Conservation (phyloP, 345 rosid genomes). For the Iberis pinnata region DNA sequence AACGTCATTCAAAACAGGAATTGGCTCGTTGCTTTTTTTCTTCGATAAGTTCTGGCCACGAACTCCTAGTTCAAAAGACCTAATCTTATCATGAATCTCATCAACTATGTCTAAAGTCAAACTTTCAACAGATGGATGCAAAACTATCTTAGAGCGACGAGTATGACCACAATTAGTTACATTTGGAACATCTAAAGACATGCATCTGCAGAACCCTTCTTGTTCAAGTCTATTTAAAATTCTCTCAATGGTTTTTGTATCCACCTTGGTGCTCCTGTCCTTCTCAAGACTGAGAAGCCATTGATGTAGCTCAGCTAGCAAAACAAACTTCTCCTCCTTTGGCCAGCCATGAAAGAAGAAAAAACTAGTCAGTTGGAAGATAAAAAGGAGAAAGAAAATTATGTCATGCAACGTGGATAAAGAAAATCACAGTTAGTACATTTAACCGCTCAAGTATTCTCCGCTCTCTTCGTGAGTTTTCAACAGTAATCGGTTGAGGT, state of each 20-base stretch:
- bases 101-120: conserved; percentile 48
- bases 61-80: conserved; percentile 69
- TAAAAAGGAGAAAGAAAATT: not conserved
- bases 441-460: conserved; percentile 65
- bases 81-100: conserved; percentile 64
- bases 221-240: conserved; percentile 70
- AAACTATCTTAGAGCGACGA: conserved; percentile 56
- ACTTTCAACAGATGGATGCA: conserved; percentile 66
- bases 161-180: conserved; percentile 66
- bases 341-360: conserved; percentile 23
- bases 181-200: conserved; percentile 58
- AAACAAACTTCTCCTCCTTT: conserved; percentile 70
- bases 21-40: conserved; percentile 42
- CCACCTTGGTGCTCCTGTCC: conserved; percentile 62
- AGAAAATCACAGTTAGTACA: conserved; percentile 37
- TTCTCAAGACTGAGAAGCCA: conserved; percentile 82
- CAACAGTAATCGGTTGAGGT: conserved; percentile 45
- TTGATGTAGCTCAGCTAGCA: conserved; percentile 68
- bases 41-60: conserved; percentile 56
- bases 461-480: conserved; percentile 69
- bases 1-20: conserved; percentile 67
- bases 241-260: conserved; percentile 76
- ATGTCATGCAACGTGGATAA: not conserved
- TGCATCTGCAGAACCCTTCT: conserved; percentile 70
- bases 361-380: conserved; percentile 7